phyloP scores from a whole-genome alignment of 768 basidiomycete species.

The Leccinum subgranulosum region DNA sequence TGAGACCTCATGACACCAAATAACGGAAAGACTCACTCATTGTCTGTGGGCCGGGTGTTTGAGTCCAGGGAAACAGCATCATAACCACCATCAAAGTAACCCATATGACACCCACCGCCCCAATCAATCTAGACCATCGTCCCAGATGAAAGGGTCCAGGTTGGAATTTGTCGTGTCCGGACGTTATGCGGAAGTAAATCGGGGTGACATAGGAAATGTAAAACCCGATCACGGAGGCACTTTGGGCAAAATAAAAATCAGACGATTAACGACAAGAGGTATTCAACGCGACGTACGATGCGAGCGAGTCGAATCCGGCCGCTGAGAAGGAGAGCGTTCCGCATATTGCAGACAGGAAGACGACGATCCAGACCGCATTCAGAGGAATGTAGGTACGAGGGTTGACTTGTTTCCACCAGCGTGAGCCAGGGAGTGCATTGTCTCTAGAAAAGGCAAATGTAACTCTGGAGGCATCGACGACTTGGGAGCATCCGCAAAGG shows the following conservation, averaged over 20 bases:
- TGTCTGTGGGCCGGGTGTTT: slow-evolving; percentile 16
- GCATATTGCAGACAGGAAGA: slow-evolving; percentile 28
- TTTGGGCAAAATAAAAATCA: neutral
- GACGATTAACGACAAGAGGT: neutral
- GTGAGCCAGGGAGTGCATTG: slow-evolving; percentile 37
- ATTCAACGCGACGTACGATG: slow-evolving; percentile 28
- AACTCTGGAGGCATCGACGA: slow-evolving; percentile 46
- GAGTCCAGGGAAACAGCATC: slow-evolving; percentile 31
- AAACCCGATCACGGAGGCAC: slow-evolving; percentile 33
- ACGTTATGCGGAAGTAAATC: slow-evolving; percentile 35
- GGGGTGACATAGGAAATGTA: slow-evolving; percentile 39
- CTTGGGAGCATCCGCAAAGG: slow-evolving; percentile 44
- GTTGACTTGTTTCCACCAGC: slow-evolving; percentile 36
- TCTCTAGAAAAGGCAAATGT: slow-evolving; percentile 43
- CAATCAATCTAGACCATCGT: slow-evolving; percentile 29
- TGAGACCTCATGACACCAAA: neutral
- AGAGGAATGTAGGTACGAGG: slow-evolving; percentile 33
- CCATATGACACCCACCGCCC: slow-evolving; percentile 29
- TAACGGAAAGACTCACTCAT: slow-evolving; percentile 33
- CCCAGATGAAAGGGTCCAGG: slow-evolving; percentile 35
- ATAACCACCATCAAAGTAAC: slow-evolving; percentile 33
- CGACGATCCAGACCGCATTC: slow-evolving; percentile 38
- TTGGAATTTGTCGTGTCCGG: slow-evolving; percentile 29
- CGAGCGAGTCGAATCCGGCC: slow-evolving; percentile 34
- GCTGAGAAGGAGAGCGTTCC: slow-evolving; percentile 32